Base-by-base conservation (phyloP, 2,329 filamentous ascomycete species). In the Gyromitra esculenta region DNA sequence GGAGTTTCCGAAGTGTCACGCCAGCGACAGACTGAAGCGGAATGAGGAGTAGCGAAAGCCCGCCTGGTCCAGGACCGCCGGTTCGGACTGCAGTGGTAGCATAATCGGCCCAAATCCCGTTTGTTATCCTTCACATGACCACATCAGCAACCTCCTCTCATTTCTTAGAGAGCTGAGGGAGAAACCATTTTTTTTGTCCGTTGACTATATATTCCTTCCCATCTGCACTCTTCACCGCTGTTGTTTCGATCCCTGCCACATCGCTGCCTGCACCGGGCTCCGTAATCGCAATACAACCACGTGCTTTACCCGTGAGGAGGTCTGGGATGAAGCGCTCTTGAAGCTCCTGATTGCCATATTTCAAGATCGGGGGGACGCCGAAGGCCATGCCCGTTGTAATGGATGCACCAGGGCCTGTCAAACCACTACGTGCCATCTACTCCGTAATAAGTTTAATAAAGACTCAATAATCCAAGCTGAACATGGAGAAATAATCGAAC, bases 261-360 rank as follows among this genome's bases (percentile, higher is more conserved):
- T 94, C 91, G 67, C 87, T 90, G 0, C 92, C 91, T 0, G 91
- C 91, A 67, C 89, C 89, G 0, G 92, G 92, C 82, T 94, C 92
- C 0, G 92, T 94, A 80, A 94, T 93, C 8, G 91, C 92, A 79
- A 94, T 93, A 81, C 91, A 94, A 13, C 86, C 86, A 54, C 91
- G 85, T 83, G 90, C 92, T 81, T 86, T 87, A 5, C 90, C 90
- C 0, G 86, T 87, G 11, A 94, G 84, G 0, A 93, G 85, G 65
- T 91, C 90, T 0, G 91, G 91, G 6, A 94, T 84, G 79, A 91
- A 90, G 8, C 86, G 85, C 78, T 90, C 88, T 82, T 92, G 89
- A 35, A 93, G 84, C 79, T 87, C 82, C 69, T 84, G 82, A 80
- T 85, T 88, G 8, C 89, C 91, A 81, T 90, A 93, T 81, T 92